phyloP scores from a whole-genome alignment of 2,329 filamentous ascomycete species.

The Coccinonectria pachysandricola region DNA sequence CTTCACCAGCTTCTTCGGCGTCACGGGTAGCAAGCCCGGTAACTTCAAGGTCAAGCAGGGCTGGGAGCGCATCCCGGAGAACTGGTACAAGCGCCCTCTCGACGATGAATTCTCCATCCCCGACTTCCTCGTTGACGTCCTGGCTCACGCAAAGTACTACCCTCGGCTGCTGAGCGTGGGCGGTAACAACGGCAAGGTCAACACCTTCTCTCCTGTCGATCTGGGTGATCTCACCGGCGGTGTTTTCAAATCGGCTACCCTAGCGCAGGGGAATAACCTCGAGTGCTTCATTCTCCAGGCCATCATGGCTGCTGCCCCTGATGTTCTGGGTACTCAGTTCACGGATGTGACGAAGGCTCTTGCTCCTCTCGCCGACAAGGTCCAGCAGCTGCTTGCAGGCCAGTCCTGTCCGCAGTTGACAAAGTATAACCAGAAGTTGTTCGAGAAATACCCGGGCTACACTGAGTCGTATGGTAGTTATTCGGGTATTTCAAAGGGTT shows the following conservation, averaged over 20 bases:
- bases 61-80: conserved; percentile 41
- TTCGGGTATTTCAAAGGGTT: conserved; percentile 3
- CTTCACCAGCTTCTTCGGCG: conserved; percentile 36
- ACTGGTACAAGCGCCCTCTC: conserved; percentile 35
- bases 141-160: conserved; percentile 28
- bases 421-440: conserved; percentile 3
- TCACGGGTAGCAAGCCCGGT: conserved; percentile 26
- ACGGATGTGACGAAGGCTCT: conserved; percentile 6
- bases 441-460: conserved; percentile 4
- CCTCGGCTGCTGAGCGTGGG: conserved; percentile 36
- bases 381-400: conserved; percentile 2
- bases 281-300: conserved; percentile 30
- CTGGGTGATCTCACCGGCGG: conserved; percentile 32
- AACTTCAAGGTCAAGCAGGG: conserved; percentile 33
- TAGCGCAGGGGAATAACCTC: conserved; percentile 37
- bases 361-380: conserved; percentile 2
- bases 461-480: conserved; percentile 7
- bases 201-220: conserved; percentile 39
- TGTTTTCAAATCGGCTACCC: conserved; percentile 29
- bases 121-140: conserved; percentile 28
- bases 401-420: conserved; percentile 4
- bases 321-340: conserved; percentile 28
- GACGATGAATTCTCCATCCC: conserved; percentile 37
- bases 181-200: conserved; percentile 40
- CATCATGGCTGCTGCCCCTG: conserved; percentile 29